phyloP scores from a whole-genome alignment of 768 basidiomycete species.

The Xanthoconium stramineum region DNA sequence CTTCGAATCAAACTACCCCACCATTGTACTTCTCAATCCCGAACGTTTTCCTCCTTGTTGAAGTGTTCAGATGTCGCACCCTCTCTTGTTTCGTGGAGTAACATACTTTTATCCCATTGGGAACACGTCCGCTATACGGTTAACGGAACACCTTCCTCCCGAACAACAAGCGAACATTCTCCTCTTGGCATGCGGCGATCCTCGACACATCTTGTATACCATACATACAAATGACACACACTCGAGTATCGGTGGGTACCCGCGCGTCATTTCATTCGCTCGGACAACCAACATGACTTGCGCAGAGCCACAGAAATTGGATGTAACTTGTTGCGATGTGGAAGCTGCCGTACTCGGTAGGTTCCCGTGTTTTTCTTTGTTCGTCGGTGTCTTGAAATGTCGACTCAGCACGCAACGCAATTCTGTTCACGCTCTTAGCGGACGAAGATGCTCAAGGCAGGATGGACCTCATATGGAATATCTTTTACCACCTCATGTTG shows the following conservation, averaged over 20 bases:
- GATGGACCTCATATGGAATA: constrained; percentile 27
- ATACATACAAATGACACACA: constrained; percentile 24
- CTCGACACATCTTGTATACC: constrained; percentile 52
- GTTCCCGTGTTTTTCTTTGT: background rate
- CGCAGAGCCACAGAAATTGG: constrained; percentile 25
- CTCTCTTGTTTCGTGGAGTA: constrained; percentile 26
- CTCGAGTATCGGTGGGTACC: constrained; percentile 7
- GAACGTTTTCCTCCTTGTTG: background rate
- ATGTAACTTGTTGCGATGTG: constrained; percentile 30
- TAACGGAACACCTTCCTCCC: constrained; percentile 46
- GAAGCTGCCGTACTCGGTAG: constrained; percentile 30
- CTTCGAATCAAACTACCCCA: no score
- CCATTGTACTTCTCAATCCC: background rate
- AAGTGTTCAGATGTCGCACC: constrained; percentile 21
- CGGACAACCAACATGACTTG: background rate
- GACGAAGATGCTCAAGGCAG: constrained; percentile 18
- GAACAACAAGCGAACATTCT: constrained; percentile 48
- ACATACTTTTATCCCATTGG: constrained; percentile 57
- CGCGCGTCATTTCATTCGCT: background rate
- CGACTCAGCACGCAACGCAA: constrained; percentile 26
- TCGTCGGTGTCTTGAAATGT: background rate
- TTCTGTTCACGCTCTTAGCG: constrained; percentile 28
- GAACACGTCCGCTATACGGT: constrained; percentile 51
- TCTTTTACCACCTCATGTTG: constrained; percentile 29
- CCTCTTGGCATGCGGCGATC: constrained; percentile 57